Evolutionary conservation across 176 grass and related monocot genomes (phyloP).

Genomic region (Eleusine coracana): DNA sequence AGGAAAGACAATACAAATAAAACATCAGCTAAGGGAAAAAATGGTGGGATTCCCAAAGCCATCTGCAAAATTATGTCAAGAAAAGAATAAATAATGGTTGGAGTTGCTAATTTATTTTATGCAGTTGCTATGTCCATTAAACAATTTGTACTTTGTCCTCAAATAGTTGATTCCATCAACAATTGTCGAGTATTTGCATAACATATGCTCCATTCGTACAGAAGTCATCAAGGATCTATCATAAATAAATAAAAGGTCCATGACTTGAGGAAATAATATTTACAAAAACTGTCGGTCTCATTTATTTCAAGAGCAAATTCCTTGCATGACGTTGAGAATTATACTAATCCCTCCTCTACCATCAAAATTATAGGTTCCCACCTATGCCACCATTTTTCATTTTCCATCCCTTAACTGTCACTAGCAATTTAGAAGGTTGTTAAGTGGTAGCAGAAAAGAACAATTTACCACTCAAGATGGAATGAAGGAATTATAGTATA

Average conservation of each 20-base stretch:
- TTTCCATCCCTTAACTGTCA: too few relatives aligned
- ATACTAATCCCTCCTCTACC: too few relatives aligned
- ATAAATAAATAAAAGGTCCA: neutral
- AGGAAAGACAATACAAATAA: conserved; percentile 9
- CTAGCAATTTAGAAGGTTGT: too few relatives aligned
- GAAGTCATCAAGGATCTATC: neutral
- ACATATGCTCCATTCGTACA: neutral
- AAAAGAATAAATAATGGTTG: neutral
- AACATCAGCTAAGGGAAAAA: neutral
- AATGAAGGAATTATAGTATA: too few relatives aligned
- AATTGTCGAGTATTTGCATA: neutral
- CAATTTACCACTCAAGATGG: too few relatives aligned
- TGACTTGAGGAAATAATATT: neutral
- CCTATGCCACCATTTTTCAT: too few relatives aligned
- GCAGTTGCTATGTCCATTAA: neutral
- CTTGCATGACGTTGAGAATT: too few relatives aligned
- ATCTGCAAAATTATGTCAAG: neutral
- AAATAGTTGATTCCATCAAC: neutral
- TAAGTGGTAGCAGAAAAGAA: too few relatives aligned
- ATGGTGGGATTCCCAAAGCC: neutral
- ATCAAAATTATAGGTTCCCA: too few relatives aligned
- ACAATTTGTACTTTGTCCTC: neutral
- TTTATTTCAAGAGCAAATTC: neutral
- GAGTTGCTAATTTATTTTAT: neutral
- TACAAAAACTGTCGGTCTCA: neutral